Evolutionary conservation across 1,284 basidiomycete genomes (phyloP).

Genomic region (Heterobasidion annosum): DNA sequence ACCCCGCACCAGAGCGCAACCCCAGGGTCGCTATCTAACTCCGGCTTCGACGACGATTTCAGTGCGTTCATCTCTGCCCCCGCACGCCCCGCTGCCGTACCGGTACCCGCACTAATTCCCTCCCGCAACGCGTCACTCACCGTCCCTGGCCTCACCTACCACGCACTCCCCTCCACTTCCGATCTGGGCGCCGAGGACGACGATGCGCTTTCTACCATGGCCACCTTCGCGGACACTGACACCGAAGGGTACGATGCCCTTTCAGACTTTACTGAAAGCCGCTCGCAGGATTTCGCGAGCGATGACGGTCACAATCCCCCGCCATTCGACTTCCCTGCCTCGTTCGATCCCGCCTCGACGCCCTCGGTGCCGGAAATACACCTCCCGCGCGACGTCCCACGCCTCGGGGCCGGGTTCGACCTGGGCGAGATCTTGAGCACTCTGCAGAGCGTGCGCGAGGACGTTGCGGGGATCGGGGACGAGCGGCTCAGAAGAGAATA

Average conservation of each 20-base stretch:
- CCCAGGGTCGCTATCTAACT: background rate
- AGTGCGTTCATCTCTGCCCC: constrained; percentile 55
- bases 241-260: constrained; percentile 11
- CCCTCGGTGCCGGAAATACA: background rate
- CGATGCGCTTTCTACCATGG: background rate
- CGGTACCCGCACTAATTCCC: background rate
- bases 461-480: constrained; percentile 60
- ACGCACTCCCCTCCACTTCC: background rate
- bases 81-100: constrained; percentile 7
- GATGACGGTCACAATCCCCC: no score
- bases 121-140: background rate
- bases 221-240: background rate
- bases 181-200: background rate
- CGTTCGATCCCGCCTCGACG: background rate
- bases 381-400: background rate
- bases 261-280: background rate
- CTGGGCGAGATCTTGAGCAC: constrained; percentile 51
- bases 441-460: constrained; percentile 61
- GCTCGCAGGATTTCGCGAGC: no score
- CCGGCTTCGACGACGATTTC: constrained; percentile 72
- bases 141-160: background rate
- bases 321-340: no score
- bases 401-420: constrained; percentile 34
- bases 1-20: background rate
- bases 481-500: constrained; percentile 54